These are phyloP conservation scores for Globisporangium carolinianum DNA, from an alignment of 352 stramenopile species.

Conservation along the genomic window DNA sequence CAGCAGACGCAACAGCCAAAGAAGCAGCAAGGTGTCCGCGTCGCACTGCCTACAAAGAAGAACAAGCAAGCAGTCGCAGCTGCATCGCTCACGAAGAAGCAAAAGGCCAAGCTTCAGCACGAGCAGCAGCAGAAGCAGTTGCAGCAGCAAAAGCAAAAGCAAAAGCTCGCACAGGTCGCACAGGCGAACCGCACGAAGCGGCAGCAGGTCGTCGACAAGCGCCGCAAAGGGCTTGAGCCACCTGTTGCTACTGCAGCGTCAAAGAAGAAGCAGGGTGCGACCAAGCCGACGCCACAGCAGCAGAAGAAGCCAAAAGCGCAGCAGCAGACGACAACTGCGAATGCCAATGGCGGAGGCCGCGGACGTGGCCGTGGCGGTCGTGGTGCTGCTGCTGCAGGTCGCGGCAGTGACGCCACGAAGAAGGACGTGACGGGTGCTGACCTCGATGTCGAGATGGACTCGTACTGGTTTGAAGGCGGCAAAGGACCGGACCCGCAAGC, in stretches of 20 bases:
- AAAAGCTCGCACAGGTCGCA: conserved; percentile 56
- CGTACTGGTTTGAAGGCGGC: conserved; percentile 84
- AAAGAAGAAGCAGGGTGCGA: conserved; percentile 22
- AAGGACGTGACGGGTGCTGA: conserved; percentile 63
- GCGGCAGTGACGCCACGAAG: conserved; percentile 28
- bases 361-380: conserved; percentile 18
- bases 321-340: neutral
- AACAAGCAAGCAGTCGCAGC: conserved; percentile 15
- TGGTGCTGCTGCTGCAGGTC: conserved; percentile 17
- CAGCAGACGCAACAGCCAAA: conserved; percentile 9
- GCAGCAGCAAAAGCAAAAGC: conserved; percentile 27
- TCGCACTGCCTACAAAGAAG: conserved; percentile 13
- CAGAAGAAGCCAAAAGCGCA: conserved; percentile 22
- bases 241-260: conserved; percentile 11
- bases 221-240: conserved; percentile 51
- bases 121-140: conserved; percentile 22
- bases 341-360: conserved; percentile 6
- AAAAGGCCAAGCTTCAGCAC: conserved; percentile 16
- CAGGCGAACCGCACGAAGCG: conserved; percentile 68
- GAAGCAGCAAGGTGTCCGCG: conserved; percentile 14
- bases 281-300: neutral
- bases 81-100: conserved; percentile 10
- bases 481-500: conserved; percentile 86
- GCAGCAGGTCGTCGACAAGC: conserved; percentile 67
- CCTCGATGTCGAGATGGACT: conserved; percentile 84